phyloP scores from a whole-genome alignment of 2,329 filamentous ascomycete species.

The Trichoderma arundinaceum region DNA sequence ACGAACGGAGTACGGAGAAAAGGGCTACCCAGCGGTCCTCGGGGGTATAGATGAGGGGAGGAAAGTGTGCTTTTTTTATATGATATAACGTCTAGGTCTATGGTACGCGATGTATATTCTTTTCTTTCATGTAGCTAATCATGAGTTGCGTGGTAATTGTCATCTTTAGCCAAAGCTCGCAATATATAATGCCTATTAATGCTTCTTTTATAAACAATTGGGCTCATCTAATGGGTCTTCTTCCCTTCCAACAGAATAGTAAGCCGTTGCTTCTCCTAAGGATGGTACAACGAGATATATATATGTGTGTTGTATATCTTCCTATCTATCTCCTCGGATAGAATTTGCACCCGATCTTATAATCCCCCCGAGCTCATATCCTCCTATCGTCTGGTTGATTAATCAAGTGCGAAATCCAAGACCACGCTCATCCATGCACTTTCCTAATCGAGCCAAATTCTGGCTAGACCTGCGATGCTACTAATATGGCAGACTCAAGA shows the following conservation, averaged over 20 bases:
- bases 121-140: conserved; percentile 20
- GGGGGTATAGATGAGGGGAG: conserved; percentile 45
- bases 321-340: background rate
- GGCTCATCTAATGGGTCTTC: too few relatives aligned
- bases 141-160: conserved; percentile 22
- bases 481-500: too few relatives aligned
- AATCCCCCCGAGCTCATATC: background rate
- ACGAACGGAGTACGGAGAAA: conserved; percentile 43
- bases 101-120: conserved; percentile 24
- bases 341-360: background rate
- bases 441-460: conserved; percentile 1
- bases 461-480: background rate
- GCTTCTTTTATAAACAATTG: background rate
- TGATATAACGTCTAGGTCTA: conserved; percentile 24
- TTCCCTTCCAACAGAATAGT: too few relatives aligned
- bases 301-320: background rate
- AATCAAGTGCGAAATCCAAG: background rate
- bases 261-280: too few relatives aligned
- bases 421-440: conserved; percentile 1
- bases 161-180: conserved; percentile 13
- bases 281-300: too few relatives aligned
- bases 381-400: background rate
- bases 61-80: conserved; percentile 1
- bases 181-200: conserved; percentile 31
- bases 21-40: conserved; percentile 55